Conservation (phyloP, 2,329 filamentous ascomycete species). For the Fusarium scirpi region DNA sequence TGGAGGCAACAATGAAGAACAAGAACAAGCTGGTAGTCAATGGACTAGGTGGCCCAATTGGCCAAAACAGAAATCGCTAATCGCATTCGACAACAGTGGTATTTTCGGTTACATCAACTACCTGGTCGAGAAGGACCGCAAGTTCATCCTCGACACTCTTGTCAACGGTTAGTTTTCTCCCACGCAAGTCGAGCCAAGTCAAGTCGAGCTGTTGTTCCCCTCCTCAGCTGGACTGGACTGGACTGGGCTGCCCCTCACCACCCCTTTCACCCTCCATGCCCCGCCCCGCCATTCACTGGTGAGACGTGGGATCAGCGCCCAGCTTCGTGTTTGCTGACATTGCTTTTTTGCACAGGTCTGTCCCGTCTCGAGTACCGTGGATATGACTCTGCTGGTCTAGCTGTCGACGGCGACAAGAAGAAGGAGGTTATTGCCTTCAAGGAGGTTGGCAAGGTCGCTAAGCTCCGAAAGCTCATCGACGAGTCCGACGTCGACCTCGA, state of each 20-base stretch:
- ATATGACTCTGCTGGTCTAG: constrained; percentile 97
- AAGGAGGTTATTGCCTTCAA: constrained; percentile 98
- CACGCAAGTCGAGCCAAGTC: neutral
- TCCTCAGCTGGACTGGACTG: constrained; percentile 28
- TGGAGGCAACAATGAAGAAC: constrained; percentile 5
- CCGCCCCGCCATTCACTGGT: constrained; percentile 46
- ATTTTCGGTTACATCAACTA: constrained; percentile 99
- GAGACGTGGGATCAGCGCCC: constrained; percentile 41
- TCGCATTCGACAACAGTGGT: constrained; percentile 68
- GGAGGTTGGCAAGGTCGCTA: constrained; percentile 99
- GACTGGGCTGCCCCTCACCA: constrained; percentile 29
- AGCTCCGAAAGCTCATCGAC: constrained; percentile 92
- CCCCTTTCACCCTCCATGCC: constrained; percentile 40
- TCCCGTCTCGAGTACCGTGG: constrained; percentile 97
- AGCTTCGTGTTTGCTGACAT: constrained; percentile 49
- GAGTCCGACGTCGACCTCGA: constrained; percentile 84
- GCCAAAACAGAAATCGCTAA: constrained; percentile 43
- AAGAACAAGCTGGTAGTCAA: constrained; percentile 20
- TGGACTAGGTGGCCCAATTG: constrained; percentile 32
- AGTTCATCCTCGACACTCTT: constrained; percentile 94
- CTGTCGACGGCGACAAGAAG: constrained; percentile 98
- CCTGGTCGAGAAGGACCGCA: constrained; percentile 97
- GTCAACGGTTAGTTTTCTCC: constrained; percentile 80
- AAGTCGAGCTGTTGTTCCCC: constrained; percentile 19
- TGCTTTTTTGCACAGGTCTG: constrained; percentile 71